Base-by-base conservation (phyloP, 1,284 basidiomycete species). In the Dichomitus squalens region DNA sequence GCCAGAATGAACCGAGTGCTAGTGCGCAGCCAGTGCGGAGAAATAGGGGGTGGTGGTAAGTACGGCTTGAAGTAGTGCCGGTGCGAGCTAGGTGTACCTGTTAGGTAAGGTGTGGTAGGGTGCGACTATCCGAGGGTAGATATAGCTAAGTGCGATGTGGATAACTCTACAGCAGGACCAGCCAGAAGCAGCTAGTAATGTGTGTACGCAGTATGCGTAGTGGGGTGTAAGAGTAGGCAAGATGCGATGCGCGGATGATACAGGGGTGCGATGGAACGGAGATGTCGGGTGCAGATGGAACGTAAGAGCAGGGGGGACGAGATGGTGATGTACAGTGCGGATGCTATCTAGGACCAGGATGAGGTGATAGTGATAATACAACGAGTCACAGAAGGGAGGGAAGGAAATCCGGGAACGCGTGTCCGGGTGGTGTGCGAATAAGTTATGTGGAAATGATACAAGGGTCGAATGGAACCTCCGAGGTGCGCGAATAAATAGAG, bases 281-380 rank as follows among this genome's bases (percentile, higher is more conserved):
- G n/a, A 20, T 34, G 44, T 12, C 27, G 12, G 12, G 20, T n/a
- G n/a, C 27, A 27, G 27, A 44, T 23, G 16, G 41, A 4, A 33
- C 31, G 31, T 23, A 29, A 14, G 43, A 31, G 18, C 41, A 16
- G 51, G 21, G 20, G 44, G 38, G 35, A 25, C 7, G 40, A n/a
- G 57, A 57, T 62, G 60, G 57, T 57, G 57, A 57, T 62, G 49
- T 59, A 62, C 57, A 59, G 55, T 62, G 60, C 49, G 46, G 53
- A 54, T 53, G 54, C 51, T 43, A 46, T 59, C 57, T 62, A 62
- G 38, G 48, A 49, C 33, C 34, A 38, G 48, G 50, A 47, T 49
- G 52, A 40, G 23, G 33, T 7, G 25, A 40, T 43, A 48, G 48
- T 52, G 25, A 29, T 38, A 50, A 53, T 58, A 61, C 60, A 55